phyloP scores from a whole-genome alignment of 768 basidiomycete genomes.

The Calocera viscosa region DNA sequence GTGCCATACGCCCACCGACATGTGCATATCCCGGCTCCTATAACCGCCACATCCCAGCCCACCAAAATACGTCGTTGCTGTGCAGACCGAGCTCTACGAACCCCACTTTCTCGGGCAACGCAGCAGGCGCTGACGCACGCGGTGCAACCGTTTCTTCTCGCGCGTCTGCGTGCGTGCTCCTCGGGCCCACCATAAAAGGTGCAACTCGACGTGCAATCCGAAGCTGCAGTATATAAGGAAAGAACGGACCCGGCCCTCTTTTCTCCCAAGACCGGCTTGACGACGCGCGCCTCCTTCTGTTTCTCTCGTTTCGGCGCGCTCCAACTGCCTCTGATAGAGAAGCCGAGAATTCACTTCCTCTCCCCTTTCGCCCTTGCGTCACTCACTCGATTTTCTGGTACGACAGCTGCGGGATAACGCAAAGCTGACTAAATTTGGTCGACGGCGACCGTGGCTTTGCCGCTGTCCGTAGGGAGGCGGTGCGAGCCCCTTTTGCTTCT shows the following conservation, averaged over 20 bases:
- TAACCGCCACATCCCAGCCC: background rate
- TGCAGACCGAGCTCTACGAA: background rate
- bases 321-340: background rate
- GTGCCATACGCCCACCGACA: too few relatives aligned
- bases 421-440: too few relatives aligned
- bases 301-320: background rate
- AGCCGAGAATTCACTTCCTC: too few relatives aligned
- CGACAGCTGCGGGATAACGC: too few relatives aligned
- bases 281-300: background rate
- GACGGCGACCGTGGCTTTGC: too few relatives aligned
- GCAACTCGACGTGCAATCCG: background rate
- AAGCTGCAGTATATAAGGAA: background rate
- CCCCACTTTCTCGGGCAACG: background rate
- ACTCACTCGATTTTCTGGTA: too few relatives aligned
- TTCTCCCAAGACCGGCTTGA: background rate
- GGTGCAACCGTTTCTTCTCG: background rate
- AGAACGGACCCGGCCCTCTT: background rate
- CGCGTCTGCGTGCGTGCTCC: background rate
- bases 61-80: background rate
- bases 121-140: background rate
- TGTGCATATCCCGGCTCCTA: too few relatives aligned
- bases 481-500: too few relatives aligned
- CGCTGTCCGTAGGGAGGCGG: too few relatives aligned
- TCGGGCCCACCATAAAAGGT: background rate
- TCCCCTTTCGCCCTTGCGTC: too few relatives aligned